Evolutionary conservation across 768 basidiomycete species (phyloP).

Genomic region (Guyanaporus albipodus): DNA sequence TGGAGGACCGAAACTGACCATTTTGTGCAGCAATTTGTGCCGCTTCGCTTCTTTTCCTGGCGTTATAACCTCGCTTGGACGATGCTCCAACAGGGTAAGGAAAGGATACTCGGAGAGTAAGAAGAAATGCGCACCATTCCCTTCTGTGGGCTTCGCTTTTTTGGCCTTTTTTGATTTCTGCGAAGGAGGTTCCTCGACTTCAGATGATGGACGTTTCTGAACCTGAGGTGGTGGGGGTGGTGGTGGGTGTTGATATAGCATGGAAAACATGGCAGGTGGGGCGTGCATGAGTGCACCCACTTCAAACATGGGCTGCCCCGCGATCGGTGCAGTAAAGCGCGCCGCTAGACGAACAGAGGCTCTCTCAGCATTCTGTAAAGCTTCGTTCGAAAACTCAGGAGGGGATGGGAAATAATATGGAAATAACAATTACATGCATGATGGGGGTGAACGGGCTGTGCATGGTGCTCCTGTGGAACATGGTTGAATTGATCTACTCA

Average conservation of each 20-base stretch:
- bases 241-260: conserved; percentile 30
- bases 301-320: conserved; percentile 31
- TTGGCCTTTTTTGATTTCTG: conserved; percentile 49
- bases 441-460: conserved; percentile 27
- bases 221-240: conserved; percentile 26
- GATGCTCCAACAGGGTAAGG: conserved; percentile 27
- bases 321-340: conserved; percentile 38
- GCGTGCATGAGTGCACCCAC: conserved; percentile 32
- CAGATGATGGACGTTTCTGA: conserved; percentile 37
- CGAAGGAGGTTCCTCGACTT: conserved; percentile 38
- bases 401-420: conserved; percentile 14
- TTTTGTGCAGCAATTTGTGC: conserved; percentile 62
- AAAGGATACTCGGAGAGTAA: conserved; percentile 4
- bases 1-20: conserved; percentile 37
- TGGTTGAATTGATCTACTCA: conserved; percentile 32
- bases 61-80: conserved; percentile 64
- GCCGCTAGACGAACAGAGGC: conserved; percentile 58
- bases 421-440: conserved; percentile 32
- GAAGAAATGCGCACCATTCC: conserved; percentile 27
- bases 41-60: conserved; percentile 70
- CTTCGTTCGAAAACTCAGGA: conserved; percentile 32
- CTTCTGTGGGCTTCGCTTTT: conserved; percentile 35
- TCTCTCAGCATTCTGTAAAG: conserved; percentile 51
- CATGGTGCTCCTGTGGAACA: conserved; percentile 32
- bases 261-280: conserved; percentile 24